Conservation (phyloP, 176 grass and related monocot genomes). For the Phoenix roebelenii region DNA sequence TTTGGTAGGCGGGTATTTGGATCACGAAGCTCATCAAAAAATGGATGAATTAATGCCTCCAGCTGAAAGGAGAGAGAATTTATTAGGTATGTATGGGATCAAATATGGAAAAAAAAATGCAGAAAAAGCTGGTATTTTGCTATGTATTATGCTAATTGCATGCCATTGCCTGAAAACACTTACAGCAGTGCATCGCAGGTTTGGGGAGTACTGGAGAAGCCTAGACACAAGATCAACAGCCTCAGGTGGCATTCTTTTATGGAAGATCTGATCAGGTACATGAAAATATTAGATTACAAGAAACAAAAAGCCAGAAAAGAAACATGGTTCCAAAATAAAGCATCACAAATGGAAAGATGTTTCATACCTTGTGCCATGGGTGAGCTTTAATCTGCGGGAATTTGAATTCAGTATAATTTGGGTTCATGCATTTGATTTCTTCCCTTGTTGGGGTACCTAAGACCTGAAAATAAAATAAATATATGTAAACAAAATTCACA, state of each 20-base stretch:
- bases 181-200: slow-evolving; percentile 74
- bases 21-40: slow-evolving; percentile 73
- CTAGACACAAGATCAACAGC: slow-evolving; percentile 88
- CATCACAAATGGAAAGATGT: background rate
- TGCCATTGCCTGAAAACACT: slow-evolving; percentile 19
- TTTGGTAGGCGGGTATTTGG: slow-evolving; percentile 53
- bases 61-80: slow-evolving; percentile 32
- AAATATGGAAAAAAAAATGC: background rate
- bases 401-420: slow-evolving; percentile 72
- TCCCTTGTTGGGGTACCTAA: slow-evolving; percentile 84
- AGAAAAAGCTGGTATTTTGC: background rate
- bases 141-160: too few relatives aligned
- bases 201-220: slow-evolving; percentile 87
- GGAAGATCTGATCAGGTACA: slow-evolving; percentile 49
- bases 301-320: background rate
- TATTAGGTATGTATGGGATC: background rate
- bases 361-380: slow-evolving; percentile 75
- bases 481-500: too few relatives aligned
- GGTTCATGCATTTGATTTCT: slow-evolving; percentile 92
- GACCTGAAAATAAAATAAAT: slow-evolving; percentile 26
- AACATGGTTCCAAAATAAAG: background rate
- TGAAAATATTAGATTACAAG: background rate
- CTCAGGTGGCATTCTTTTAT: slow-evolving; percentile 92
- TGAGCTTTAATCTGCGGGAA: slow-evolving; percentile 85
- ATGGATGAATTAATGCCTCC: slow-evolving; percentile 71